Percentiles rank a stretch among this genome's conserved stretches.
Evolutionary conservation across 1,284 basidiomycete species (phyloP).

Genomic region (Trametes polyzona): DNA sequence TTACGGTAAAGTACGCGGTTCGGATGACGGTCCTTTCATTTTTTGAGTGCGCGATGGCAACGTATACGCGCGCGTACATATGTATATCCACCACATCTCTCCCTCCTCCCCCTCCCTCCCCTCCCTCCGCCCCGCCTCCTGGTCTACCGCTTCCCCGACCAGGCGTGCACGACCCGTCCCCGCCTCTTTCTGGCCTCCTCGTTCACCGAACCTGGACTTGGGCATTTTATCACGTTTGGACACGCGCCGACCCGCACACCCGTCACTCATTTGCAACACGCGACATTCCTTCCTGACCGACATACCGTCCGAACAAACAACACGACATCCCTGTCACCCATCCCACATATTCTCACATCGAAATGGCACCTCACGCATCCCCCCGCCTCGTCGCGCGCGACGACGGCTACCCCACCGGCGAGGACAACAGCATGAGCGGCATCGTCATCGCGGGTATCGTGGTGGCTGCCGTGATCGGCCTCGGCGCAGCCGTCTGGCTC

Average conservation of each 20-base stretch:
- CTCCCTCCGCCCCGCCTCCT: neutral
- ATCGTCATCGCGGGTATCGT: constrained; percentile 52
- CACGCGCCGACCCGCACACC: constrained; percentile 10
- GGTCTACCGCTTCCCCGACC: neutral
- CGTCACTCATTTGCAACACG: constrained; percentile 19
- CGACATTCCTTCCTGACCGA: constrained; percentile 12
- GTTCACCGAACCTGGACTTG: neutral
- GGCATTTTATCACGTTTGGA: neutral
- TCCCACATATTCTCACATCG: neutral
- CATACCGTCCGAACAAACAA: neutral
- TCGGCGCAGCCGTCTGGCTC: constrained; percentile 46
- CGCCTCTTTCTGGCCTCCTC: neutral
- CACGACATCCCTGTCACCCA: neutral
- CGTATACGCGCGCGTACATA: neutral
- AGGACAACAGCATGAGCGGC: constrained; percentile 30
- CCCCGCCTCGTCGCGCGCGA: constrained; percentile 8
- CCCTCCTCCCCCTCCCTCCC: neutral
- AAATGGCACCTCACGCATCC: constrained; percentile 19
- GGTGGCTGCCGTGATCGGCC: constrained; percentile 45
- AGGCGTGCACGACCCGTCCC: constrained; percentile 4
- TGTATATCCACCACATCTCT: neutral
- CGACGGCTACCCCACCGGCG: constrained; percentile 1
- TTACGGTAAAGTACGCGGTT: constrained; percentile 4
- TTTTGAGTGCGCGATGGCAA: constrained; percentile 12
- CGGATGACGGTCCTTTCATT: constrained; percentile 5